These are phyloP conservation scores for Lipomyces sp. DNA, from an alignment of 805 yeast genomes.

Conservation along the genomic window DNA sequence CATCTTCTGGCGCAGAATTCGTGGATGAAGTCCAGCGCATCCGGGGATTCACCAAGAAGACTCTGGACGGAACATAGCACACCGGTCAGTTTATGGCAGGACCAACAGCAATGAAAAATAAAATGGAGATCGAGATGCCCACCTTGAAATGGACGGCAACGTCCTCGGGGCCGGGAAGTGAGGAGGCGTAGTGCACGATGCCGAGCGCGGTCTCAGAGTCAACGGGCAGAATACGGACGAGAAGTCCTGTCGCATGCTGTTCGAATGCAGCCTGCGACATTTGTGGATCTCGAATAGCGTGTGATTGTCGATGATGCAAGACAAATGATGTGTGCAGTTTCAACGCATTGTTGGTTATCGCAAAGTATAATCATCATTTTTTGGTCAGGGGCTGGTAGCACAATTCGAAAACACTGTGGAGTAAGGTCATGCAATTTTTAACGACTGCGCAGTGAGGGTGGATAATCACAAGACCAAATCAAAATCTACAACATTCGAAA, in stretches of 20 bases:
- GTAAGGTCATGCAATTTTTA: no score
- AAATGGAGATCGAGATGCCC: no score
- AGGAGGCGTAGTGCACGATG: conserved; percentile 52
- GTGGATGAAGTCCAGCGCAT: conserved; percentile 27
- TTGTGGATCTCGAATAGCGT: no score
- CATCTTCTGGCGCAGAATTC: conserved; percentile 24
- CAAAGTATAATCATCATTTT: no score
- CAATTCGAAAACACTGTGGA: no score
- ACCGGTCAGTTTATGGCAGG: not conserved
- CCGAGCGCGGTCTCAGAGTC: conserved; percentile 56
- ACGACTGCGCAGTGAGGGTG: no score
- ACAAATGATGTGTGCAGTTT: no score
- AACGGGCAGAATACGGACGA: conserved; percentile 47
- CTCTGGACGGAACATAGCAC: conserved; percentile 5
- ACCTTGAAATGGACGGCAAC: conserved; percentile 49
- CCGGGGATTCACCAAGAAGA: conserved; percentile 25
- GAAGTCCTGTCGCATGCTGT: conserved; percentile 12
- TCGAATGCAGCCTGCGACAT: conserved; percentile 8
- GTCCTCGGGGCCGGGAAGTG: conserved; percentile 47
- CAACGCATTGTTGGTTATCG: no score
- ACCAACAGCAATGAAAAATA: not conserved
- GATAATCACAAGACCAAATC: no score
- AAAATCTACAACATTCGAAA: no score
- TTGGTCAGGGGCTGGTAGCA: no score
- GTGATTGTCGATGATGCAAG: no score